A percentile compares a stretch with the other conserved stretches of the same genome.
These are phyloP conservation scores for Mucor circinelloides DNA, from an alignment of 371 early-diverging fungal species.

Conservation along the genomic window DNA sequence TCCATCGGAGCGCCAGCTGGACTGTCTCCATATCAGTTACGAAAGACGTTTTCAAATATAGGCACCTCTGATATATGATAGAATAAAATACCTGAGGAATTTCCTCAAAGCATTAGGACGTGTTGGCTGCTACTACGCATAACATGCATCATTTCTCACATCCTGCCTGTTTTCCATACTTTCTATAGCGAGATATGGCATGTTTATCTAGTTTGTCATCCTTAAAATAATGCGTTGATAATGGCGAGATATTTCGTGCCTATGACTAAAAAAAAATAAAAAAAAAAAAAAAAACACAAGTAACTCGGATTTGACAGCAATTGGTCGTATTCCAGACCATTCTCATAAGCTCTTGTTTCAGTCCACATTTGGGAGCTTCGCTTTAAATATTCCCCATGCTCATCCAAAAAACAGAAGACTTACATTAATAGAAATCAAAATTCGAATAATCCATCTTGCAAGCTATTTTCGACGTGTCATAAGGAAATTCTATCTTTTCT, in stretches of 20 bases:
- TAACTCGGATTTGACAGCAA: background rate
- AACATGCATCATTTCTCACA: background rate
- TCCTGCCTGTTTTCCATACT: background rate
- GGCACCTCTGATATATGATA: background rate
- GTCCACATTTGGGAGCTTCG: background rate
- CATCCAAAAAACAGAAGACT: background rate
- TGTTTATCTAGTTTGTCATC: background rate
- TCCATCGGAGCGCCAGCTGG: background rate
- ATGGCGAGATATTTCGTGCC: background rate
- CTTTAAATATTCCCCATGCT: background rate
- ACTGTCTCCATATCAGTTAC: constrained; percentile 15
- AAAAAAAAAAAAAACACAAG: background rate
- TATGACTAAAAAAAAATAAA: too few relatives aligned
- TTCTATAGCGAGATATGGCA: background rate
- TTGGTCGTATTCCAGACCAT: background rate
- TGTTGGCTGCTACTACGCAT: background rate
- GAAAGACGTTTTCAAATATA: constrained; percentile 10
- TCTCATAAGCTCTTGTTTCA: background rate
- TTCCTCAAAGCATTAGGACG: background rate
- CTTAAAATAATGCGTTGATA: background rate
- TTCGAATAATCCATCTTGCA: background rate
- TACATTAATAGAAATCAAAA: background rate
- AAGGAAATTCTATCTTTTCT: background rate
- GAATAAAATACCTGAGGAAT: background rate
- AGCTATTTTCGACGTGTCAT: background rate